phyloP scores from a whole-genome alignment of 2,329 filamentous ascomycete genomes.

The Ambrosiella beaveri region DNA sequence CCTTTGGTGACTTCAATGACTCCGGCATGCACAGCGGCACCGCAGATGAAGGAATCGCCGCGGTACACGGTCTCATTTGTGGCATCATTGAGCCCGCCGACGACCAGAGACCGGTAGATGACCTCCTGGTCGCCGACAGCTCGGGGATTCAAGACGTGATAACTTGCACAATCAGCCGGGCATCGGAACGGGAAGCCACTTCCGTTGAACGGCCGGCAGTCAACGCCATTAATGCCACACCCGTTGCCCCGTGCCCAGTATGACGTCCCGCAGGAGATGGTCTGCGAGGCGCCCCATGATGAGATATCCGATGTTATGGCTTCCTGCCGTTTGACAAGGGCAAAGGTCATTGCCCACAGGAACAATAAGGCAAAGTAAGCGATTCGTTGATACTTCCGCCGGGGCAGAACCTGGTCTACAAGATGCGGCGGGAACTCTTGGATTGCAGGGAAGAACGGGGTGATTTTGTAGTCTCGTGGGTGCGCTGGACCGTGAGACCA shows the following conservation, averaged over 20 bases:
- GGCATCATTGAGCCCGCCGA: constrained; percentile 43
- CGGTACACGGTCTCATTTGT: constrained; percentile 48
- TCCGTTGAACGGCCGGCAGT: constrained; percentile 59
- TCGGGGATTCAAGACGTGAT: constrained; percentile 50
- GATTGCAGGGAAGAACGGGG: constrained; percentile 44
- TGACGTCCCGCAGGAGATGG: constrained; percentile 48
- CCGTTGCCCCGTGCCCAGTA: constrained; percentile 56
- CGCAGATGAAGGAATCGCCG: constrained; percentile 77
- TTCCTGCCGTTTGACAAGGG: constrained; percentile 48
- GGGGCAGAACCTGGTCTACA: constrained; percentile 44
- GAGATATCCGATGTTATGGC: constrained; percentile 42
- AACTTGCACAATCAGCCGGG: constrained; percentile 51
- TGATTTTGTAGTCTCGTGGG: constrained; percentile 34
- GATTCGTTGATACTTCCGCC: constrained; percentile 37
- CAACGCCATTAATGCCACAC: constrained; percentile 57
- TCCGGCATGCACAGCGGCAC: constrained; percentile 68
- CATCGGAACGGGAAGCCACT: constrained; percentile 58
- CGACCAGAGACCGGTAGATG: constrained; percentile 45
- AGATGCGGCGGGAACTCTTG: constrained; percentile 50
- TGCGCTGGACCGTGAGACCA: constrained; percentile 42
- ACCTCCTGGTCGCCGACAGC: constrained; percentile 56
- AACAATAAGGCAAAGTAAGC: constrained; percentile 43
- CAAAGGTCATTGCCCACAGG: constrained; percentile 53
- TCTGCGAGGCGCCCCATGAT: constrained; percentile 47
- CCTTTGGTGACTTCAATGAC: constrained; percentile 54